Base-by-base conservation (phyloP, 169 alveolate species). In the Plasmodium relictum region DNA sequence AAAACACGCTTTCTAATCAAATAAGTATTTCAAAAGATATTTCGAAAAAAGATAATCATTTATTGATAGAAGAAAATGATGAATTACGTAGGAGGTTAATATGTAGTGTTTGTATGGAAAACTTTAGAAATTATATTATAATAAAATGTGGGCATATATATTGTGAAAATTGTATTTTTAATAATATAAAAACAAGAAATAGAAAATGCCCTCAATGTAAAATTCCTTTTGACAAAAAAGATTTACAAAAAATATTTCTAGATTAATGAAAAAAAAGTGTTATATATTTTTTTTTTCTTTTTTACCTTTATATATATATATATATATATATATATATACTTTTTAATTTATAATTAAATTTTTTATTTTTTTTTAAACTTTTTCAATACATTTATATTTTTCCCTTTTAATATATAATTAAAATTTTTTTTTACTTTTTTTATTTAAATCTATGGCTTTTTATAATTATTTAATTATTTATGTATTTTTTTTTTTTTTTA, bases 91-190 rank as follows among this genome's bases (percentile, higher is more conserved):
- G 94, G 61, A 83, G 97, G 44, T 87, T 94, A 80, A 92, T 94
- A 6, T 95, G 97, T 88, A 83, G 95, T 39, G 96, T 95, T 4
- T 95, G 97, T 63, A 92, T 88, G 88, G 97, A 95, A 85, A 89
- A 93, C 37, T 95, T 95, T 93, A 88, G 94, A 45, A 96, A 94
- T 88, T 93, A 92, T 61, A 74, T 92, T 41, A 88, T 95, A 37
- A 63, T 92, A 26, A 94, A 94, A 72, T 95, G 97, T 71, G 97
- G 97, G 14, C 97, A 95, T 85, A 92, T 95, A 68, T 95, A 89
- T 73, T 95, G 97, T 74, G 88, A 94, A 24, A 68, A 45, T 37
- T 94, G 96, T 86, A 88, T 94, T 18, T 59, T 52, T 37, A 71
- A 72, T 74, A 91, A 58, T 88, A 18, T 94, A 26, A 91, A 90